Base-by-base conservation (phyloP, 2,329 filamentous ascomycete genomes). In the Venturia carpophila region DNA sequence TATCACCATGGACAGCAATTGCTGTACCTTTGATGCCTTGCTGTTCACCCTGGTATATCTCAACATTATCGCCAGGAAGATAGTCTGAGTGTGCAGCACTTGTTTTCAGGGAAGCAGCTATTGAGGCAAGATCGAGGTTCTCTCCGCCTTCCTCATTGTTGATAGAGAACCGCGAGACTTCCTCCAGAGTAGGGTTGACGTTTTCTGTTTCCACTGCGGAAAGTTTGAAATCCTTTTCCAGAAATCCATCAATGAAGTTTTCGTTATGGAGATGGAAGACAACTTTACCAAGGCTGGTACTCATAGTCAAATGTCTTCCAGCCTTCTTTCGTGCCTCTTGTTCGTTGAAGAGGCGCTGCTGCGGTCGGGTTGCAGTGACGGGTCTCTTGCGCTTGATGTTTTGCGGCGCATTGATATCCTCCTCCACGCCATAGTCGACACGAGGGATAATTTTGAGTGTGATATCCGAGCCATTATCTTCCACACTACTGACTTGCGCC, bases 31-130 rank as follows among this genome's bases (percentile, higher is more conserved):
- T 82, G 17, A 97, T 89, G 63, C 94, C 94, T 73, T 89, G 91
- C 73, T 99, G 94, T 78, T 99, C 94, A 69, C 94, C 94, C 66
- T 92, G 87, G 75, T 92, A 97, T 55, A 99, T 91, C 76, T 97
- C 93, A 27, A 99, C 92, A n/a, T 92, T 87, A 74, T 99, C 94
- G 42, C 95, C 95, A 3, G 92, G 90, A 5, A 96, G 84, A 72
- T 96, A 99, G 3, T 89, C 88, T 42, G 92, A 88, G 67, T 89
- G 89, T 10, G 87, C 86, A 67, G 89, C 90, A 69, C 87, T 89
- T 66, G 91, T 90, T 73, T 96, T 96, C 64, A 97, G 80, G 69
- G 91, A 96, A 61, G 92, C 90, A 10, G 93, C 92, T 64, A 99
- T 82, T 1, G 93, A 92, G 71, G 92, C 89, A 55, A 99, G 83